Conservation (phyloP, 345 rosid genomes). For the Brassica napus region DNA sequence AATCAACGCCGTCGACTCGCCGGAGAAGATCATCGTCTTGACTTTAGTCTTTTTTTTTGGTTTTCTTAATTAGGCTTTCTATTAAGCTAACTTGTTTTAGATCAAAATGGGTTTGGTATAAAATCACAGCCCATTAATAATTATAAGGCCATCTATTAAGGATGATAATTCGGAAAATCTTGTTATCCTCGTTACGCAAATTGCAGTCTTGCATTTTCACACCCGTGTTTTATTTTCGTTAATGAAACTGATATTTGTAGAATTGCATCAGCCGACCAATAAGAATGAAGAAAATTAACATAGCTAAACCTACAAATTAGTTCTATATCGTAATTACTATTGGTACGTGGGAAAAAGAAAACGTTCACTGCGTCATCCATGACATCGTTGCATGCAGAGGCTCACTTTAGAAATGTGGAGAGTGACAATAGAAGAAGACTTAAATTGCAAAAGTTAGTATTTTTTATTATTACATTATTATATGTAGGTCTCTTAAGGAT, state of each 20-base stretch:
- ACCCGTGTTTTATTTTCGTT: background rate
- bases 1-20: slow-evolving; percentile 74
- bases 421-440: slow-evolving; percentile 27
- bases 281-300: background rate
- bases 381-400: slow-evolving; percentile 33
- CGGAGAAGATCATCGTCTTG: slow-evolving; percentile 43
- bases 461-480: background rate
- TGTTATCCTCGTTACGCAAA: background rate
- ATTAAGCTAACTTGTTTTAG: slow-evolving; percentile 24
- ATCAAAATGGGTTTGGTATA: background rate
- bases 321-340: background rate
- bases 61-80: background rate
- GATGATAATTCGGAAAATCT: background rate
- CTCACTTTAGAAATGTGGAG: slow-evolving; percentile 25
- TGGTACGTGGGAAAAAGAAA: slow-evolving; percentile 30
- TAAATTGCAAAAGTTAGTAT: background rate
- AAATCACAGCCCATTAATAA: background rate
- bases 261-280: background rate
- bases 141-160: background rate
- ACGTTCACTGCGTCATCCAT: slow-evolving; percentile 33
- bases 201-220: background rate
- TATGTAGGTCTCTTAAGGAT: slow-evolving; percentile 33
- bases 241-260: background rate
- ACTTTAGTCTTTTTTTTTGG: background rate
- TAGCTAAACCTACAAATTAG: background rate